Evolutionary conservation across 768 basidiomycete species (phyloP).

Genomic region (Candolleomyces aberdarensis): DNA sequence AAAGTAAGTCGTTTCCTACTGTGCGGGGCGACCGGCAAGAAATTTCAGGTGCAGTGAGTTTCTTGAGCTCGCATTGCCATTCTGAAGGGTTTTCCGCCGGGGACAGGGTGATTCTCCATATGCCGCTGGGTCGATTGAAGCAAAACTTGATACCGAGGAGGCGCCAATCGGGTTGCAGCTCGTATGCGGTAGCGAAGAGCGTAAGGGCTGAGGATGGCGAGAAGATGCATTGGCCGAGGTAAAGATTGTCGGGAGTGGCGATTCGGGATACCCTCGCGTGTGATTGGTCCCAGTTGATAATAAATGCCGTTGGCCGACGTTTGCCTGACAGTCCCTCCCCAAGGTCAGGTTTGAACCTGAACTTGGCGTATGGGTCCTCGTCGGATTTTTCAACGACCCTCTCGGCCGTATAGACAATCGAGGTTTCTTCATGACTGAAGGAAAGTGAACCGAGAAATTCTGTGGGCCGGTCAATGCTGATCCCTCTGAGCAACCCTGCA

Average conservation of each 20-base stretch:
- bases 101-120: conserved; percentile 46
- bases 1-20: conserved; percentile 38
- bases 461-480: conserved; percentile 17
- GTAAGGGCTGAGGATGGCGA: conserved; percentile 30
- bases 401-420: conserved; percentile 62
- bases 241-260: conserved; percentile 18
- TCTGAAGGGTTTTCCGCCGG: background rate
- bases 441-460: conserved; percentile 50
- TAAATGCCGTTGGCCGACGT: conserved; percentile 49
- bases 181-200: conserved; percentile 63
- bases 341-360: conserved; percentile 54
- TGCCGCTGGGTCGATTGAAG: conserved; percentile 53
- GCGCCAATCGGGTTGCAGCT: conserved; percentile 53
- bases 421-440: conserved; percentile 51
- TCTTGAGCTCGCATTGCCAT: conserved; percentile 13
- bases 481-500: background rate
- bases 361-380: conserved; percentile 40
- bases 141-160: conserved; percentile 58
- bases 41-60: conserved; percentile 39
- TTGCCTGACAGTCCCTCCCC: conserved; percentile 61
- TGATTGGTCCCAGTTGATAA: conserved; percentile 44
- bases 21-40: conserved; percentile 63
- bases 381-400: conserved; percentile 31
- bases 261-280: conserved; percentile 7
- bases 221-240: conserved; percentile 37